These are phyloP conservation scores for Apiospora kogelbergensis DNA, from an alignment of 2,329 filamentous ascomycete species.

Conservation along the genomic window DNA sequence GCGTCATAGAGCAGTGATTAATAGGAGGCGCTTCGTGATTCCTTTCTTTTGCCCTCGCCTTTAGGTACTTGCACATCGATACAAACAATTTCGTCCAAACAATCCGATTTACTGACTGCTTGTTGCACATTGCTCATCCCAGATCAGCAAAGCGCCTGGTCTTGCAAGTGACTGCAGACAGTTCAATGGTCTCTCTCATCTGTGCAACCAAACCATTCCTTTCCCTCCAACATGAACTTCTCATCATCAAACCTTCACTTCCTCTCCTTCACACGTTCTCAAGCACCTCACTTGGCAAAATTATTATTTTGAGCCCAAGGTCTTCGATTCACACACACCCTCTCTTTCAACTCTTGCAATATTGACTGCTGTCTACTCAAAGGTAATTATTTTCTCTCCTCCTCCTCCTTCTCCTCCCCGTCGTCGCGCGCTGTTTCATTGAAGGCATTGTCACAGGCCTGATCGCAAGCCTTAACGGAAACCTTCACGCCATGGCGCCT, in stretches of 20 bases:
- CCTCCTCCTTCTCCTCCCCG: neutral
- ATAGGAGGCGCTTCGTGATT: neutral
- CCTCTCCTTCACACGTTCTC: neutral
- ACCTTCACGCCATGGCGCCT: too few relatives aligned
- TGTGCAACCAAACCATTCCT: neutral
- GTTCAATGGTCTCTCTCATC: neutral
- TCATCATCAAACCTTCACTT: neutral
- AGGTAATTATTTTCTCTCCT: neutral
- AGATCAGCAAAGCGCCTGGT: neutral
- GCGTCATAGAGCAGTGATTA: neutral
- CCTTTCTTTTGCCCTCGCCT: neutral
- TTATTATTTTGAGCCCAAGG: neutral
- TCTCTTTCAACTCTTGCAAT: neutral
- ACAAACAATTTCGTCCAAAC: neutral
- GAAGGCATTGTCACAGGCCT: too few relatives aligned
- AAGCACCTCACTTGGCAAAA: neutral
- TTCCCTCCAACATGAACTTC: neutral
- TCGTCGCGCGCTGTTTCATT: too few relatives aligned
- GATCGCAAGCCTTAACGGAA: too few relatives aligned
- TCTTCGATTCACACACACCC: neutral
- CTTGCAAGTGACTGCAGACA: neutral
- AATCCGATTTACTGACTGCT: neutral
- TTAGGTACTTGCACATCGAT: neutral
- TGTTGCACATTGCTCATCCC: neutral
- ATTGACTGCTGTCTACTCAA: neutral